Conservation (phyloP, 495 filamentous ascomycete species). For the Aspergillus nidulans region DNA sequence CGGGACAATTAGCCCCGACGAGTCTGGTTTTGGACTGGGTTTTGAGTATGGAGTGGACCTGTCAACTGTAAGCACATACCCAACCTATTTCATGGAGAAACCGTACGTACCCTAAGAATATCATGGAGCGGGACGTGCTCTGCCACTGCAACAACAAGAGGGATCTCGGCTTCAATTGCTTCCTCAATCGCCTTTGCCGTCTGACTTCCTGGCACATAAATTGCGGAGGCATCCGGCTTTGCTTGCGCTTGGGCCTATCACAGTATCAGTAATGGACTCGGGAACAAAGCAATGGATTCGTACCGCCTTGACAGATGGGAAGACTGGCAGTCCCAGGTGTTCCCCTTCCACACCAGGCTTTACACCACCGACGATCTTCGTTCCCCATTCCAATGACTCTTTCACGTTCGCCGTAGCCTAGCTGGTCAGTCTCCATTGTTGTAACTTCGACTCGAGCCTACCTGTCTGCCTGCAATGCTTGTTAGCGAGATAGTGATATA, state of each 20-base stretch:
- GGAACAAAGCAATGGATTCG: constrained; percentile 12
- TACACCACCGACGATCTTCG: constrained; percentile 83
- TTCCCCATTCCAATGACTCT: constrained; percentile 80
- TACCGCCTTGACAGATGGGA: constrained; percentile 66
- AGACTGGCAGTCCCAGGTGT: constrained; percentile 75
- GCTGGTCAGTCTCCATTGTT: background rate
- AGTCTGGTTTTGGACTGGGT: constrained; percentile 78
- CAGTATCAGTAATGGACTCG: constrained; percentile 4
- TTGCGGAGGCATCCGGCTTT: constrained; percentile 78
- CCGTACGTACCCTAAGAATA: constrained; percentile 59
- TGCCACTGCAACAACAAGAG: constrained; percentile 82
- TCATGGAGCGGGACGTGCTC: constrained; percentile 90
- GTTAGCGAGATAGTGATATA: constrained; percentile 11
- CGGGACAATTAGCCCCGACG: constrained; percentile 82
- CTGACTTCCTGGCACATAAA: constrained; percentile 79
- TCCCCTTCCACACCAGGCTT: constrained; percentile 71
- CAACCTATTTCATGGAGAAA: background rate
- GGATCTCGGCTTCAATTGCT: constrained; percentile 83
- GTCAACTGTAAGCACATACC: background rate
- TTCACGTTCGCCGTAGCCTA: constrained; percentile 78
- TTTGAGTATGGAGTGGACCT: constrained; percentile 73
- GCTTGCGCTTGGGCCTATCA: constrained; percentile 65
- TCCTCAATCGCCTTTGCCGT: constrained; percentile 79
- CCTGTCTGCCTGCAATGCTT: constrained; percentile 31
- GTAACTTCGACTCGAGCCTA: background rate